Evolutionary conservation across 2,329 filamentous ascomycete species (phyloP).

Genomic region (Colletotrichum musicola): DNA sequence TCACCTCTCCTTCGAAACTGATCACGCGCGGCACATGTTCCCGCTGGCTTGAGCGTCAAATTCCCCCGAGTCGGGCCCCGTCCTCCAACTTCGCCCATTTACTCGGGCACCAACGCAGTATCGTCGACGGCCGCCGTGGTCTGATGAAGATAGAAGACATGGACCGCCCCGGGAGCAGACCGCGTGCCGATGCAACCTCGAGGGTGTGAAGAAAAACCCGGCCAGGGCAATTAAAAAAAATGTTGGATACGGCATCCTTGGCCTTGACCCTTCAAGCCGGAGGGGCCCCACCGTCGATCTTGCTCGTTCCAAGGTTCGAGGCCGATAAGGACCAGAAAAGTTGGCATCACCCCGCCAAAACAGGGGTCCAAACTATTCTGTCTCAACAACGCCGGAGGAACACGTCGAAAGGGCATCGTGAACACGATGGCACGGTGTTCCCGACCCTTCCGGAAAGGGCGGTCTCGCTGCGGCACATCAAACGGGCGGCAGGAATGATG

Average conservation of each 20-base stretch:
- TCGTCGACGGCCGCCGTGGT: slow-evolving; percentile 24
- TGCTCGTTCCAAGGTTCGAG: slow-evolving; percentile 34
- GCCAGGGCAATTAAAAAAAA: slow-evolving; percentile 4
- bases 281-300: slow-evolving; percentile 34
- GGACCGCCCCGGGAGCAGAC: slow-evolving; percentile 2
- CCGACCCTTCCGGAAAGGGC: slow-evolving; percentile 19
- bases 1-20: background rate
- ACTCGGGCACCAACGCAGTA: slow-evolving; percentile 34
- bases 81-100: background rate
- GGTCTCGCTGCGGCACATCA: background rate
- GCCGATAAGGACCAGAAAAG: slow-evolving; percentile 24
- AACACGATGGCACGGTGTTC: slow-evolving; percentile 9
- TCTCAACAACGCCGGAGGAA: slow-evolving; percentile 22
- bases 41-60: slow-evolving; percentile 18
- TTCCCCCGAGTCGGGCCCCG: slow-evolving; percentile 15
- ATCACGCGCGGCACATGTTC: slow-evolving; percentile 12
- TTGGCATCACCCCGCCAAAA: slow-evolving; percentile 28
- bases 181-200: slow-evolving; percentile 19
- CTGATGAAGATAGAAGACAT: slow-evolving; percentile 26
- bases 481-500: slow-evolving; percentile 13
- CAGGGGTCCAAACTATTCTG: slow-evolving; percentile 12
- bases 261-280: background rate
- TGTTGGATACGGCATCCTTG: slow-evolving; percentile 37
- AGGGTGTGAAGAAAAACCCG: background rate
- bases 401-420: slow-evolving; percentile 26